Base-by-base conservation (phyloP, 257 asterid genomes). In the Solanum rostratum region DNA sequence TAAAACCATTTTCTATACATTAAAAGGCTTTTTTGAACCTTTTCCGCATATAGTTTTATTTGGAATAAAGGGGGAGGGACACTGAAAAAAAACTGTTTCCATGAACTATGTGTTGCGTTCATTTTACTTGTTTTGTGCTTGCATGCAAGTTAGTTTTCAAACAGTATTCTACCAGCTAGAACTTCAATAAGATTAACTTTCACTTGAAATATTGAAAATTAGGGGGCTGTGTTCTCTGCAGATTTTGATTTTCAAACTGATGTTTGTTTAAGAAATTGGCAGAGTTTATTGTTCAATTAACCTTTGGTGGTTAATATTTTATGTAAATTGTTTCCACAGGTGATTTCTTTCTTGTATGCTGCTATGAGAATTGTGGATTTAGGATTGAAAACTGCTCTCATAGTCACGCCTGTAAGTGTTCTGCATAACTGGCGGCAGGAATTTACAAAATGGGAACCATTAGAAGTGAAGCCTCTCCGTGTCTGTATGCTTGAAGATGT, bases 401-500 rank as follows among this genome's bases (percentile, higher is more conserved):
- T 95, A 63, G 98, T 96, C 87, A 94, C 97, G 50, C 98, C 98
- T 82, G 98, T 96, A 55, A 96, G 99, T 88, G 99, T 96, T 79
- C 86, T 92, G 90, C 98, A 95, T 92, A 95, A 96, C 87, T 96
- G 99, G 99, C 91, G 97, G 66, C 88, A 86, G 54, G 99, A 96
- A 90, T 96, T 96, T 87, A 85, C 78, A 90, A 96, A 96, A 85
- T 96, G 99, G 99, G 90, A 91, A 78, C 99, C 99, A 60, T 89
- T 95, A 82, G 99, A 96, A 92, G 84, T 94, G 63, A 95, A 96
- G 91, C 94, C 98, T 87, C 95, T 95, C 70, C 97, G 97, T 45
- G 91, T 92, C 88, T 95, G 85, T 90, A 96, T 95, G 99, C 94
- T 95, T 82, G 96, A 96, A 89, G 99, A 96, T 90, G 99, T 91